Conservation (phyloP, 176 grass and related monocot genomes). For the Carex cristatella region DNA sequence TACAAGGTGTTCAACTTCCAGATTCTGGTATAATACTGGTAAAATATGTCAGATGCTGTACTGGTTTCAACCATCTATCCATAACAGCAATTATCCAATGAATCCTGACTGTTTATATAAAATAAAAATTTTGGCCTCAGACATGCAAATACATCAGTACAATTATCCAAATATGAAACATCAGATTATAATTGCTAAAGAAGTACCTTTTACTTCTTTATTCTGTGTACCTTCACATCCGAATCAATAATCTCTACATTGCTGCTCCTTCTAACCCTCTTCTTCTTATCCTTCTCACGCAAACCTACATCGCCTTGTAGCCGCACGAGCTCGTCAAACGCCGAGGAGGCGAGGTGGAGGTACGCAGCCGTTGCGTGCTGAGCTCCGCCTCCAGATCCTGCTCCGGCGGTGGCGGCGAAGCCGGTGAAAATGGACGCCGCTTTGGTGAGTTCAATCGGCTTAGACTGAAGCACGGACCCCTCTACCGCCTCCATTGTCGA, state of each 20-base stretch:
- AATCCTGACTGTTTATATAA: neutral
- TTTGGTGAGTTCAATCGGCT: conserved; percentile 5
- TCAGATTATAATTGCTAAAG: neutral
- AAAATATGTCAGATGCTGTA: neutral
- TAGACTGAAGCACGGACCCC: conserved; percentile 8
- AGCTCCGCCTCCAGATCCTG: neutral
- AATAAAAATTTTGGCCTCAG: neutral
- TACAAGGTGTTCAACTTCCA: neutral
- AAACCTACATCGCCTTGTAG: neutral
- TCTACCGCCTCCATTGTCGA: conserved; percentile 31
- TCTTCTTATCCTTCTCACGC: neutral
- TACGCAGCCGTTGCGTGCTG: neutral
- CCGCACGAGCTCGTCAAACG: conserved; percentile 18
- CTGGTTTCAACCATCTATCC: neutral
- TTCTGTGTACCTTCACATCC: neutral
- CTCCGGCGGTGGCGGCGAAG: conserved; percentile 1
- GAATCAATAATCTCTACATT: neutral
- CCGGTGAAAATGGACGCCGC: neutral
- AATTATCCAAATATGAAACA: neutral
- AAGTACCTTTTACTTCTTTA: neutral
- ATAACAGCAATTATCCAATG: neutral
- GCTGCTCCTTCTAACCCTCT: neutral
- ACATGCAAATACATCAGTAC: neutral
- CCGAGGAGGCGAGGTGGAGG: conserved; percentile 12
- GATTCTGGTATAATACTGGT: neutral